Evolutionary conservation across 306 rosid species (phyloP).

Genomic region (Cicer cuneatum): DNA sequence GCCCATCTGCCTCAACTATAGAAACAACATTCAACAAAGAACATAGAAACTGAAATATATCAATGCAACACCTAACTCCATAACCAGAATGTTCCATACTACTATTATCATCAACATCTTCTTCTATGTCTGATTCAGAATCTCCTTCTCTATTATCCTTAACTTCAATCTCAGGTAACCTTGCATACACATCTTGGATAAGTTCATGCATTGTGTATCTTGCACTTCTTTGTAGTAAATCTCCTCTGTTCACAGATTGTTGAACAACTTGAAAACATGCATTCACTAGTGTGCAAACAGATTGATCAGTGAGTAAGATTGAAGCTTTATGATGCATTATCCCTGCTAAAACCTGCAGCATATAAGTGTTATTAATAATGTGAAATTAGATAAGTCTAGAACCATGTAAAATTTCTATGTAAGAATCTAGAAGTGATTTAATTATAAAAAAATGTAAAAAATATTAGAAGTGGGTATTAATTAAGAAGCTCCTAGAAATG

Average conservation of each 20-base stretch:
- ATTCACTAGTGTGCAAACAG: conserved; percentile 70
- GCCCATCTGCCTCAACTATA: conserved; percentile 63
- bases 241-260: conserved; percentile 67
- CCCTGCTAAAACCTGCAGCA: conserved; percentile 55
- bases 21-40: conserved; percentile 83
- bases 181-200: conserved; percentile 66
- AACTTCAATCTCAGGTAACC: conserved; percentile 64
- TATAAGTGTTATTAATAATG: no score
- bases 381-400: no score
- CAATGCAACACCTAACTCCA: conserved; percentile 66
- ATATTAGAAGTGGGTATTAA: no score
- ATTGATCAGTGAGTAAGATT: conserved; percentile 59
- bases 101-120: conserved; percentile 43
- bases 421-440: no score
- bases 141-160: conserved; percentile 47
- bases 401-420: no score
- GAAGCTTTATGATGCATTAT: conserved; percentile 74
- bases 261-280: conserved; percentile 83
- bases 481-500: no score
- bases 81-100: conserved; percentile 53
- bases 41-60: conserved; percentile 80
- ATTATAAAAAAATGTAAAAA: no score
- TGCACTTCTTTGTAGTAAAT: conserved; percentile 74
- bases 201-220: conserved; percentile 86
- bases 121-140: conserved; percentile 61